A percentile compares a stretch with the other conserved stretches of the same genome.
phyloP scores from a whole-genome alignment of 495 filamentous ascomycete genomes.

The Penicillium silybi region DNA sequence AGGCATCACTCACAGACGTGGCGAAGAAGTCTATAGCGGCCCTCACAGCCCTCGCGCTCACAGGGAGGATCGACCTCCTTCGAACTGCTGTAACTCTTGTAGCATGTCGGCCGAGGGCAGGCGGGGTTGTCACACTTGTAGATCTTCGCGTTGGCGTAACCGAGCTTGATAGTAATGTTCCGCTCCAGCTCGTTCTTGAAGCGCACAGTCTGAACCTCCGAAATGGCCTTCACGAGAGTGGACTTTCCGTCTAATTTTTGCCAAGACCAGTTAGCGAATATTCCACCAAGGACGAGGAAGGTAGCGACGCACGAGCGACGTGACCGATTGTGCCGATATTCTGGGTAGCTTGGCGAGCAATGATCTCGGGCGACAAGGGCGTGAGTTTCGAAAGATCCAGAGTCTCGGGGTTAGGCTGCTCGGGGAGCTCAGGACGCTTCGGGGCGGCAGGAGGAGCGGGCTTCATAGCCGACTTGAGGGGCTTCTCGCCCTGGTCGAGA shows the following conservation, averaged over 20 bases:
- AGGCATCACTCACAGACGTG: constrained; percentile 8
- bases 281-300: background rate
- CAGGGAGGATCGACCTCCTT: constrained; percentile 96
- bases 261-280: background rate
- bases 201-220: constrained; percentile 94
- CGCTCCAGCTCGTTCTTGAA: constrained; percentile 99
- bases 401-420: constrained; percentile 83
- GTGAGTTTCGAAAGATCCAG: constrained; percentile 73
- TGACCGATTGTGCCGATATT: constrained; percentile 96
- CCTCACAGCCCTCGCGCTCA: constrained; percentile 85
- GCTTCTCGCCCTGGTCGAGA: constrained; percentile 45
- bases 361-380: constrained; percentile 92
- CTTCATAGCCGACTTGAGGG: constrained; percentile 65
- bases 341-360: constrained; percentile 94
- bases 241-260: constrained; percentile 57
- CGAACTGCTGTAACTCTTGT: constrained; percentile 94
- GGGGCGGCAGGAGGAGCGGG: constrained; percentile 45
- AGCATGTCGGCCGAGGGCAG: constrained; percentile 93
- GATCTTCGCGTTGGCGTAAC: constrained; percentile 98
- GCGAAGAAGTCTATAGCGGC: constrained; percentile 70
- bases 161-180: constrained; percentile 99
- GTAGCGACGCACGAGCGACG: constrained; percentile 59
- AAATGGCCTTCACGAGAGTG: constrained; percentile 98
- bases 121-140: constrained; percentile 94
- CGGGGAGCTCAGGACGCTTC: constrained; percentile 63